Base-by-base conservation (phyloP, 768 basidiomycete species). In the Holtermanniella nyarrowii region DNA sequence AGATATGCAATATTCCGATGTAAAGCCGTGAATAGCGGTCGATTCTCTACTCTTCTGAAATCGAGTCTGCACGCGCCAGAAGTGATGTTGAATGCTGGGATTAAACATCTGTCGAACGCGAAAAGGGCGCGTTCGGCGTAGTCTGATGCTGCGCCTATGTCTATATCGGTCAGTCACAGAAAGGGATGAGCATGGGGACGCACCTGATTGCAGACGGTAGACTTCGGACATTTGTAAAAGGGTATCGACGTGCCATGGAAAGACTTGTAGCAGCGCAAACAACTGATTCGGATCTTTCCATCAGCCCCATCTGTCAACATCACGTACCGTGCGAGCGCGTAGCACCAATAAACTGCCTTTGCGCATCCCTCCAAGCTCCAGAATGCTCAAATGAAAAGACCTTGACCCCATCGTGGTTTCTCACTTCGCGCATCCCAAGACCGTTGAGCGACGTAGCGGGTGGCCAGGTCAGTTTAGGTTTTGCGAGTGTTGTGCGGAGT, bases 211-310 rank as follows among this genome's bases (percentile, higher is more conserved):
- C 67, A 93, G 86, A 24, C 84, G 76, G 62, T 82, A 85, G 5
- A 90, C 82, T 59, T 91, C 88, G 2, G 85, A 81, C 13, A 91
- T 73, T 62, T 91, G 88, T 2, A 93, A 76, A 1, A 93, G 75
- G 0, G 91, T 91, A 69, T 97, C 93, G 1, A 83, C 86, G 60
- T 97, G 95, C 81, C 88, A 96, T 0, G 88, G 88, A 49, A 84
- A 78, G 39, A 78, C 79, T 22, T 80, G 77, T n/a, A 93, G 63
- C 5, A 96, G 75, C 18, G 80, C 78, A 72, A 81, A 84, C 42
- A 99, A 78, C 54, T 71, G 60, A 43, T 73, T 73, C 47, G 72
- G 72, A 45, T 73, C 71, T 72, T 51, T 4, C 14, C 52, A 20
- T 37, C 27, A 22, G 41, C 7, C 16, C 31, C 10, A 37, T 7